Conservation (phyloP, 768 basidiomycete genomes). For the Boletus rufocinnamomeus region DNA sequence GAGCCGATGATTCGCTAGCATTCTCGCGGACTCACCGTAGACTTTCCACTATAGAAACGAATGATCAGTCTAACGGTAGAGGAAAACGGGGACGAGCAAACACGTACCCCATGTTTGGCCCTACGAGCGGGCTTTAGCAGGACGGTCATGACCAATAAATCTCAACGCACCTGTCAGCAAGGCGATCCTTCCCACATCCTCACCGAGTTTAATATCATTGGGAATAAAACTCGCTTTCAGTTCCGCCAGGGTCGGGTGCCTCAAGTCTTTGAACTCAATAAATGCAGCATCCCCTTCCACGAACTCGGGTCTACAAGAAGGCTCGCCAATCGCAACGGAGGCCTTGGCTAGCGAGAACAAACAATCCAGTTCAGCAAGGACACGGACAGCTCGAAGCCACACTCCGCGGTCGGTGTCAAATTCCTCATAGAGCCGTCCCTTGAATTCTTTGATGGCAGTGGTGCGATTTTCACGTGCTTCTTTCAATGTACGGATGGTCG, state of each 20-base stretch:
- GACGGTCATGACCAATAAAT: not conserved
- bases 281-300: constrained; percentile 78
- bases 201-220: constrained; percentile 88
- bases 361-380: constrained; percentile 95
- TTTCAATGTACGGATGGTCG: constrained; percentile 78
- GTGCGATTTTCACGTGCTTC: constrained; percentile 91
- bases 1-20: not conserved
- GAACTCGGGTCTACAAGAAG: constrained; percentile 89
- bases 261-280: constrained; percentile 84
- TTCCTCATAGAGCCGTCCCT: constrained; percentile 72
- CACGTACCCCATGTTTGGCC: constrained; percentile 86
- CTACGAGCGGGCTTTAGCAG: constrained; percentile 36
- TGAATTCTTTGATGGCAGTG: constrained; percentile 81
- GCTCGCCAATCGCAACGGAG: constrained; percentile 88
- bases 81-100: not conserved
- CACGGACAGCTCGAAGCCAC: constrained; percentile 83
- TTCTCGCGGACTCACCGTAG: constrained; percentile 50
- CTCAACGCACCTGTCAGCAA: constrained; percentile 74
- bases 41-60: constrained; percentile 61
- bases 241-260: constrained; percentile 81
- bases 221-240: constrained; percentile 85
- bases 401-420: constrained; percentile 79
- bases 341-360: constrained; percentile 89
- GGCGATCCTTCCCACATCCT: constrained; percentile 70
- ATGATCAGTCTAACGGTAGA: not conserved